Conservation (phyloP, 1,284 basidiomycete genomes). For the Ustilago nuda region DNA sequence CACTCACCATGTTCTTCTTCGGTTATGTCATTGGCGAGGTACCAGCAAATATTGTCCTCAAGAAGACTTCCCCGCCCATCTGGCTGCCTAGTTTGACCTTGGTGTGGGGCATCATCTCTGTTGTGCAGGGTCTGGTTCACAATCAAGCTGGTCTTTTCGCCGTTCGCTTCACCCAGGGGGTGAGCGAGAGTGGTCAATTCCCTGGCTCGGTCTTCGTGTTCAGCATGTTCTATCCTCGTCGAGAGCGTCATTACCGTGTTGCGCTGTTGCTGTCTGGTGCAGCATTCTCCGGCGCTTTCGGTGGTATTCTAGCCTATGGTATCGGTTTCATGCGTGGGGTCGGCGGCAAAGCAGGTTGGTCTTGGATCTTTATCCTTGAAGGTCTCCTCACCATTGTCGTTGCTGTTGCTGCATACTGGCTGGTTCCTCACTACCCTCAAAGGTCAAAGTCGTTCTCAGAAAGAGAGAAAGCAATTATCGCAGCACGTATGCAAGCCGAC, state of each 20-base stretch:
- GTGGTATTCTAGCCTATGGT: slow-evolving; percentile 72
- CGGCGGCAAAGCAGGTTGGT: slow-evolving; percentile 70
- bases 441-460: slow-evolving; percentile 74
- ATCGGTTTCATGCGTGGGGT: slow-evolving; percentile 76
- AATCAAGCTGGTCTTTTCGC: slow-evolving; percentile 75
- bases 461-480: slow-evolving; percentile 72
- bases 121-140: slow-evolving; percentile 74
- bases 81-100: slow-evolving; percentile 76
- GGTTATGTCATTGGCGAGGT: slow-evolving; percentile 58
- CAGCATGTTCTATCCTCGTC: slow-evolving; percentile 75
- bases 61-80: slow-evolving; percentile 74
- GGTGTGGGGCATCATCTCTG: slow-evolving; percentile 75
- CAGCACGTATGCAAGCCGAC: slow-evolving; percentile 73
- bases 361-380: slow-evolving; percentile 77
- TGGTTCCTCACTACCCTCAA: slow-evolving; percentile 75
- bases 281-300: slow-evolving; percentile 58
- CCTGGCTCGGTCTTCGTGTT: slow-evolving; percentile 77
- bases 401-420: slow-evolving; percentile 73
- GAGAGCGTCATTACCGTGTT: slow-evolving; percentile 75
- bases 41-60: slow-evolving; percentile 69
- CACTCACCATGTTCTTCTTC: slow-evolving; percentile 54
- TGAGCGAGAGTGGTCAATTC: slow-evolving; percentile 69
- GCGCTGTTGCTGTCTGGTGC: slow-evolving; percentile 72
- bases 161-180: slow-evolving; percentile 73
- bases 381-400: slow-evolving; percentile 74